These are phyloP conservation scores for Nyssa sinensis DNA, from an alignment of 148 eudicot genomes.

Conservation along the genomic window DNA sequence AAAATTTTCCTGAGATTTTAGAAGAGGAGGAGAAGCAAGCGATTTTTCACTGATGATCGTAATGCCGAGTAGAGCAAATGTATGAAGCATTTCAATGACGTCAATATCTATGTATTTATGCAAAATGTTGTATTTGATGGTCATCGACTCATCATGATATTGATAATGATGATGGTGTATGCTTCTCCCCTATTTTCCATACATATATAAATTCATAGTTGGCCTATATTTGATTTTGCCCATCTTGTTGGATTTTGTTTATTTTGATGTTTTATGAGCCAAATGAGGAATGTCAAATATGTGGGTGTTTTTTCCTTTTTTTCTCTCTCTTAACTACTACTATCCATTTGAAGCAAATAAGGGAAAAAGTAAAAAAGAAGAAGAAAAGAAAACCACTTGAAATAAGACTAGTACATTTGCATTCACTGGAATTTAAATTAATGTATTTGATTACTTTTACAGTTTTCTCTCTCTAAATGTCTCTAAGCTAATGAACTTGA, in stretches of 20 bases:
- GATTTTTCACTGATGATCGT: conserved; percentile 6
- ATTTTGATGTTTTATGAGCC: no score
- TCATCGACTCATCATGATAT: conserved; percentile 1
- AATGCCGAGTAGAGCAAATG: neutral
- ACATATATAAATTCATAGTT: neutral
- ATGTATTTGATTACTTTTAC: neutral
- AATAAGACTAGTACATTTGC: neutral
- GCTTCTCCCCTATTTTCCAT: conserved; percentile 5
- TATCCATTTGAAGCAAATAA: neutral
- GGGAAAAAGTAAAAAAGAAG: no score
- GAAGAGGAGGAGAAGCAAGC: conserved; percentile 8
- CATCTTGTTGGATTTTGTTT: neutral
- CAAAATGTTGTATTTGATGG: conserved; percentile 2
- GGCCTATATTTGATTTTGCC: neutral
- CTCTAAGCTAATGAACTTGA: no score
- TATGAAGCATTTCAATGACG: conserved; percentile 3
- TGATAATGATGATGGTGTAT: conserved; percentile 5
- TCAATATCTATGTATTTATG: neutral
- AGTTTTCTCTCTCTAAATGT: no score
- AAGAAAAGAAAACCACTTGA: no score
- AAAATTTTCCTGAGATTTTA: neutral
- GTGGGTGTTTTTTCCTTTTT: neutral
- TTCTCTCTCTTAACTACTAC: no score
- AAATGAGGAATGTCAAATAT: neutral
- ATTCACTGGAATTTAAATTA: neutral